A percentile compares a stretch with the other conserved stretches of the same genome.
Conservation (phyloP, 164 flowering plant species). For the Dillenia turbinata region DNA sequence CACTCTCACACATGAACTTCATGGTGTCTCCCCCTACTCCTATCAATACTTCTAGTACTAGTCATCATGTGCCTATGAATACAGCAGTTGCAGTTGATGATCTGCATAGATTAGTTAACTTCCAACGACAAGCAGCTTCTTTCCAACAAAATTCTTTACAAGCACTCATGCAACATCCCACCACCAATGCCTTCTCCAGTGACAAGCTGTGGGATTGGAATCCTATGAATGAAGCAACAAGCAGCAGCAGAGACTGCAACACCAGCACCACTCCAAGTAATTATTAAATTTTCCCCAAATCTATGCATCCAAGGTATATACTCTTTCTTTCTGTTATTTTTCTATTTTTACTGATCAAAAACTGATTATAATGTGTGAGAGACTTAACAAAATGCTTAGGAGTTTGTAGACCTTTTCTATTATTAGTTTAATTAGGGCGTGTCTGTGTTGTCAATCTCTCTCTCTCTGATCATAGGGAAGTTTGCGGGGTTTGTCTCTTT, state of each 20-base stretch:
- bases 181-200: conserved; percentile 19
- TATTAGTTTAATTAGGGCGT: too few relatives aligned
- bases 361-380: too few relatives aligned
- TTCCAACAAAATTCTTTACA: conserved; percentile 11
- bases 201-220: conserved; percentile 79
- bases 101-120: conserved; percentile 50
- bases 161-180: conserved; percentile 12
- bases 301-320: too few relatives aligned
- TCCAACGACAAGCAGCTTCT: conserved; percentile 29
- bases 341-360: too few relatives aligned
- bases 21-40: too few relatives aligned
- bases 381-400: too few relatives aligned
- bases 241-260: conserved; percentile 28
- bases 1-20: conserved; percentile 20
- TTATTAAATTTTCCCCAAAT: not conserved
- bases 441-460: too few relatives aligned
- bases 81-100: conserved; percentile 35
- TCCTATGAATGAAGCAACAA: conserved; percentile 33
- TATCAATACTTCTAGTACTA: too few relatives aligned
- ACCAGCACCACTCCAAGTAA: conserved; percentile 28
- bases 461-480: too few relatives aligned
- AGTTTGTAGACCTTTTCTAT: too few relatives aligned
- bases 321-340: too few relatives aligned
- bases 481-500: too few relatives aligned
- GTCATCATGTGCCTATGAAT: conserved; percentile 2